Conservation (phyloP, 2,329 filamentous ascomycete species). For the Myriosclerotinia duriaeana region DNA sequence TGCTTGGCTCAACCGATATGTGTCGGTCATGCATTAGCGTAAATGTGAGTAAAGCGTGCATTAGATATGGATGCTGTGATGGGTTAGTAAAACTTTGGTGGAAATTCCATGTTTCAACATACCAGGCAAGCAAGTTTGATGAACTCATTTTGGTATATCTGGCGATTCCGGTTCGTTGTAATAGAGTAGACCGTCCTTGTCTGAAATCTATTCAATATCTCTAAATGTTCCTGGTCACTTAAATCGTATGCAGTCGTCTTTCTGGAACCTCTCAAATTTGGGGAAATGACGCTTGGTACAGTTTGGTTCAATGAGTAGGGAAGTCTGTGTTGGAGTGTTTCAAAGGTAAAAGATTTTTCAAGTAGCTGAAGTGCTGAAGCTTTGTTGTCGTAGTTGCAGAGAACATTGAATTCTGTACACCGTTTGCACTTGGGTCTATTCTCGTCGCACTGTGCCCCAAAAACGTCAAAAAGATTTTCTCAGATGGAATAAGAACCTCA, state of each 20-base stretch:
- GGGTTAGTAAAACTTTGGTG: neutral
- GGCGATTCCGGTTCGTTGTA: constrained; percentile 39
- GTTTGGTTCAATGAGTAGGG: constrained; percentile 2
- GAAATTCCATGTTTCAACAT: constrained; percentile 28
- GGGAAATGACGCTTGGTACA: neutral
- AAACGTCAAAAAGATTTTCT: neutral
- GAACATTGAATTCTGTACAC: constrained; percentile 49
- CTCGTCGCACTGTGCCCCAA: constrained; percentile 52
- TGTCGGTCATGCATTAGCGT: constrained; percentile 55
- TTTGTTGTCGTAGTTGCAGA: constrained; percentile 48
- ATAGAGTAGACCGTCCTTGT: constrained; percentile 46
- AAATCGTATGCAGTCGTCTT: constrained; percentile 1
- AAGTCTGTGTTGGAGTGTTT: neutral
- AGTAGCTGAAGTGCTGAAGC: constrained; percentile 40
- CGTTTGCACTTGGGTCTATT: constrained; percentile 49
- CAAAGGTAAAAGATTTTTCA: constrained; percentile 32
- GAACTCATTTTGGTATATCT: constrained; percentile 43
- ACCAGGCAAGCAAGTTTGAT: constrained; percentile 46
- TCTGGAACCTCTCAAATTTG: constrained; percentile 7
- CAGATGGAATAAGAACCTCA: neutral
- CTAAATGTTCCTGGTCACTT: constrained; percentile 35
- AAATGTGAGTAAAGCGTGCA: constrained; percentile 54
- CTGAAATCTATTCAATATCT: constrained; percentile 46
- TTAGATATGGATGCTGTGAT: constrained; percentile 42
- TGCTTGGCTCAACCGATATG: constrained; percentile 34